These are phyloP conservation scores for Fusarium heterosporum DNA, from an alignment of 2,329 filamentous ascomycete genomes.

Conservation along the genomic window DNA sequence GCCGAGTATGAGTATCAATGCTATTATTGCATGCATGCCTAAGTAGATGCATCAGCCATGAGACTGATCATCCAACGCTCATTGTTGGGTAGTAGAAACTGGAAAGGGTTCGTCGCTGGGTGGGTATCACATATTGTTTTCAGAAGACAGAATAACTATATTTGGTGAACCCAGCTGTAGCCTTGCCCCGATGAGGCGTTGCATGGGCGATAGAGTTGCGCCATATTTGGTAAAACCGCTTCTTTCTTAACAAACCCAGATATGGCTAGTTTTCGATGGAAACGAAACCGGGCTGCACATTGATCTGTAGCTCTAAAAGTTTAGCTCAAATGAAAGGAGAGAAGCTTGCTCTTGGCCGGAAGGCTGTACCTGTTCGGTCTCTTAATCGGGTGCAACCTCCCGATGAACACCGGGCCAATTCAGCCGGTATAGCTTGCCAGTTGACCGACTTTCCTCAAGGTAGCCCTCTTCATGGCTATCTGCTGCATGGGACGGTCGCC, in stretches of 20 bases:
- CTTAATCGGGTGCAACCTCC: conserved; percentile 29
- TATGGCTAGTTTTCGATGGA: background rate
- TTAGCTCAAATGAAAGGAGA: background rate
- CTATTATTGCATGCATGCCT: conserved; percentile 28
- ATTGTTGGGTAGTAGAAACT: conserved; percentile 3
- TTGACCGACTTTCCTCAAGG: conserved; percentile 30
- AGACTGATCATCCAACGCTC: conserved; percentile 5
- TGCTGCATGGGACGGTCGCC: conserved; percentile 14
- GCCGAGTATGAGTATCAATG: conserved; percentile 17
- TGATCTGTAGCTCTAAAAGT: background rate
- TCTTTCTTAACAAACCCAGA: background rate
- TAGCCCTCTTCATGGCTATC: conserved; percentile 16
- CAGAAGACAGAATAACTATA: background rate
- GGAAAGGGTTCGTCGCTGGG: conserved; percentile 9
- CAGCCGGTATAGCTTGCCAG: conserved; percentile 10
- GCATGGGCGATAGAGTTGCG: background rate
- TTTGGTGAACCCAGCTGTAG: conserved; percentile 19
- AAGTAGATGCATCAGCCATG: conserved; percentile 30
- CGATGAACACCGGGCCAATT: conserved; percentile 25
- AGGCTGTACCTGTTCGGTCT: conserved; percentile 14
- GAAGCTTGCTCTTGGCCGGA: background rate
- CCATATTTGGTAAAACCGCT: background rate
- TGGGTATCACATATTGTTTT: conserved; percentile 16
- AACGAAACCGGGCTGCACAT: background rate
- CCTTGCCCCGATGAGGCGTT: conserved; percentile 18